phyloP scores from a whole-genome alignment of 345 rosid genomes.

The Geranium rotundifolium region DNA sequence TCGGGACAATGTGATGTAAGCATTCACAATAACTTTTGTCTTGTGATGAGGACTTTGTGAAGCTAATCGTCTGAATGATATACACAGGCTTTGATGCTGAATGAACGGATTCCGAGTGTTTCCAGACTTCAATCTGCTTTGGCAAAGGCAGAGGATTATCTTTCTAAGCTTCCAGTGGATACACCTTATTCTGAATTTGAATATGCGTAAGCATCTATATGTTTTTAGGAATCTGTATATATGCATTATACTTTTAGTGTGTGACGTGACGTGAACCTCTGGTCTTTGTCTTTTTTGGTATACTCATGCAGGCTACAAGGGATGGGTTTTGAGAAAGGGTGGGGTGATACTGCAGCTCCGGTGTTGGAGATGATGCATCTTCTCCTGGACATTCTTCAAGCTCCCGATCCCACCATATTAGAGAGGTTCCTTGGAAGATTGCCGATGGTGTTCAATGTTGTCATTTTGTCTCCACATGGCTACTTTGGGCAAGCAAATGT shows the following conservation, averaged over 20 bases:
- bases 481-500: conserved; percentile 99
- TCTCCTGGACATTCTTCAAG: conserved; percentile 84
- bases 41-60: neutral
- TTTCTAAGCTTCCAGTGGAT: conserved; percentile 60
- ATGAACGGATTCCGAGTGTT: conserved; percentile 67
- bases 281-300: neutral
- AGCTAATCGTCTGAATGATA: conserved; percentile 7
- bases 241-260: neutral
- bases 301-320: conserved; percentile 50
- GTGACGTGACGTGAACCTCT: neutral
- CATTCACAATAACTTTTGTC: no score
- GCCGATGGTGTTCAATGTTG: conserved; percentile 94
- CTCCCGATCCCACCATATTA: conserved; percentile 85
- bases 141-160: conserved; percentile 76
- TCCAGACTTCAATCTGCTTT: conserved; percentile 53
- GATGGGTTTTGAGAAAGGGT: conserved; percentile 97
- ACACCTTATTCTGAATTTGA: conserved; percentile 70
- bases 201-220: conserved; percentile 29
- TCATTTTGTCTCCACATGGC: conserved; percentile 91
- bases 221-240: neutral
- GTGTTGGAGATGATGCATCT: conserved; percentile 77
- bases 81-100: conserved; percentile 77
- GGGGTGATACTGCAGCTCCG: conserved; percentile 87
- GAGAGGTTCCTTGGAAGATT: conserved; percentile 92
- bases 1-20: neutral